Evolutionary conservation across 495 filamentous ascomycete genomes (phyloP).

Genomic region (Rhypophila decipiens): DNA sequence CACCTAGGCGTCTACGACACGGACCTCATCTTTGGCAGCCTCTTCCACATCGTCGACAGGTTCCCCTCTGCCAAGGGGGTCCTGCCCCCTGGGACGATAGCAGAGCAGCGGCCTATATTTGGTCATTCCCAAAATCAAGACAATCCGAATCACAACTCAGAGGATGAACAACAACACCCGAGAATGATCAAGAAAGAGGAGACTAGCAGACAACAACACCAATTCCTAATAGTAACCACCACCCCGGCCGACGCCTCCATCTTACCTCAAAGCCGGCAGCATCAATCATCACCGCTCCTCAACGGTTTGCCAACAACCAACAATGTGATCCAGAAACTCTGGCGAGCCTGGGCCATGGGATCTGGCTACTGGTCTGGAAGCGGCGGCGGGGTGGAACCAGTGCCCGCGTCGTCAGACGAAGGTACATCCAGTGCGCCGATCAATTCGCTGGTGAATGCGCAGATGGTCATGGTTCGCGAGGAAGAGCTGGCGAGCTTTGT

Average conservation of each 20-base stretch:
- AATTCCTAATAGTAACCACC: background rate
- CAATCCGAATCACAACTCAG: no score
- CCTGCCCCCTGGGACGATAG: constrained; percentile 27
- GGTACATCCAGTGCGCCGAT: constrained; percentile 21
- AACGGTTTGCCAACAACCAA: constrained; percentile 10
- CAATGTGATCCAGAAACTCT: constrained; percentile 36
- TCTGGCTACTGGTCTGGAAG: no score
- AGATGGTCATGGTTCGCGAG: constrained; percentile 32
- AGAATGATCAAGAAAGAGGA: no score
- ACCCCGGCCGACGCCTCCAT: background rate
- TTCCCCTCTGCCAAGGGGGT: constrained; percentile 22
- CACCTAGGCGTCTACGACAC: constrained; percentile 18
- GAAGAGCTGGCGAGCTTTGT: constrained; percentile 14
- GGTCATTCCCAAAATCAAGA: no score
- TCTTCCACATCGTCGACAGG: constrained; percentile 37
- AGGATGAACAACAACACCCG: no score
- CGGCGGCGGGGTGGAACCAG: no score
- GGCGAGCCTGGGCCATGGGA: constrained; percentile 32
- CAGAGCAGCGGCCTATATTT: no score
- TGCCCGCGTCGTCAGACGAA: no score
- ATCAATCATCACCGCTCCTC: no score
- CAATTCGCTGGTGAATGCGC: constrained; percentile 21
- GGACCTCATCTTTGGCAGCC: constrained; percentile 32
- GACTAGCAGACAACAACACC: background rate
- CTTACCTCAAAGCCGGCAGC: background rate